Base-by-base conservation (phyloP, 176 grass and related monocot genomes). In the Canna indica region DNA sequence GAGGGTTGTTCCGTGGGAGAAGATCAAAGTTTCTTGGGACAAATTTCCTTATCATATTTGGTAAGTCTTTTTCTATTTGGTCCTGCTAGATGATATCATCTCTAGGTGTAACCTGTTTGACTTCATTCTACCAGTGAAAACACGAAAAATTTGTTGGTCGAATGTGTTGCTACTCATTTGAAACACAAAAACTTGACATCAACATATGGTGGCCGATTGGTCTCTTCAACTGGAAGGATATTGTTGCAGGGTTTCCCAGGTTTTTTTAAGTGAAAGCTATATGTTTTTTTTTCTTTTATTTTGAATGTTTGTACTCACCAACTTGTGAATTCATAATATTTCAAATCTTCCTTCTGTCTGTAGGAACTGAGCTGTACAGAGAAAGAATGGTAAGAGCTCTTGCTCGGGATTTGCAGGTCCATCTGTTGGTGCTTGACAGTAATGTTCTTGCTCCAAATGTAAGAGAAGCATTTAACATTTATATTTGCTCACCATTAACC, bases 291-390 rank as follows among this genome's bases (percentile, higher is more conserved):
- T 76, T 81, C 39, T 88, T 77, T 68, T 39, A 75, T 67, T 67
- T 3, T 78, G 67, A 67, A 44, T 47, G 27, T 32, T 32, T 29
- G n/a, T 50, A 31, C n/a, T n/a, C n/a, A n/a, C n/a, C n/a, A n/a
- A n/a, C n/a, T n/a, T 79, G 35, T 26, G 36, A 45, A 63, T 64
- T 16, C 9, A 50, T 28, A 72, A 46, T 72, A 72, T 17, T 75
- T 45, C 5, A 72, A 36, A 64, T 69, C 12, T n/a, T 65, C 2
- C 53, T 67, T 17, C 24, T 67, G 52, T 57, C 41, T 87, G 54
- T 69, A 97, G 94, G 94, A 90, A 97, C 94, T 74, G 94, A 97
- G 76, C 89, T 97, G 63, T 92, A 87, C 75, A 79, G 86, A 76
- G 94, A 97, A 79, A 90, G 89, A 80, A 63, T 97, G 62, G 82